Evolutionary conservation across 2,329 filamentous ascomycete species (phyloP).

Genomic region (Trichoderma breve): DNA sequence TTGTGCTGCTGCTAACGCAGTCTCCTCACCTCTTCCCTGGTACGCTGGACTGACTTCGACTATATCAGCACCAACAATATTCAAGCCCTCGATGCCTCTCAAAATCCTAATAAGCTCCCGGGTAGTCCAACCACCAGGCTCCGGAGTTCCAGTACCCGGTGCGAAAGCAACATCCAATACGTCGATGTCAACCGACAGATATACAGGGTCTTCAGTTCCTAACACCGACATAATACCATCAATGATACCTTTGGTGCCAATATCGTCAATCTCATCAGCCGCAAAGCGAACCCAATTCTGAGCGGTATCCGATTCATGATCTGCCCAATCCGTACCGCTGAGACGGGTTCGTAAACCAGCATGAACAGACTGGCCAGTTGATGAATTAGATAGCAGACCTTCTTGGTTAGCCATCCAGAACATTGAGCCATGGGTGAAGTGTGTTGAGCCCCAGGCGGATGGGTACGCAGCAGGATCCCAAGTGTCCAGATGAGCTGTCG

Average conservation of each 20-base stretch:
- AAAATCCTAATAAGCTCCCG: constrained; percentile 82
- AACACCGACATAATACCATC: constrained; percentile 68
- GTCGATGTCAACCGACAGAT: constrained; percentile 79
- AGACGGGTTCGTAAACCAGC: constrained; percentile 80
- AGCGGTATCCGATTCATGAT: constrained; percentile 68
- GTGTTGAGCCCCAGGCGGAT: constrained; percentile 51
- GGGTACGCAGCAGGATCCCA: constrained; percentile 75
- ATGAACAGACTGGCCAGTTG: constrained; percentile 71
- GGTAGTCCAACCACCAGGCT: constrained; percentile 89
- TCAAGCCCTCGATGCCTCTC: constrained; percentile 76
- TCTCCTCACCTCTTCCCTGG: constrained; percentile 76
- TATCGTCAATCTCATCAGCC: constrained; percentile 82
- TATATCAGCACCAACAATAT: constrained; percentile 84
- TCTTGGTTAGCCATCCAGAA: constrained; percentile 86
- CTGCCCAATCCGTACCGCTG: constrained; percentile 60
- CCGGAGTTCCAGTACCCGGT: constrained; percentile 82
- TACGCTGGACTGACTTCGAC: constrained; percentile 80
- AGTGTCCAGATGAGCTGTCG: constrained; percentile 67
- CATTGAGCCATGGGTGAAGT: constrained; percentile 87
- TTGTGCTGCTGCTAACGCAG: constrained; percentile 79
- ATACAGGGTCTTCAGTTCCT: constrained; percentile 75
- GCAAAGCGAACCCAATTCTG: constrained; percentile 79
- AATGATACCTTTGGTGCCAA: constrained; percentile 70
- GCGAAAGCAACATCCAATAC: constrained; percentile 68
- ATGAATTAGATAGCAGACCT: constrained; percentile 69